Conservation (phyloP, 2,329 filamentous ascomycete genomes). For the Parasarocladium wereldwijsianum region DNA sequence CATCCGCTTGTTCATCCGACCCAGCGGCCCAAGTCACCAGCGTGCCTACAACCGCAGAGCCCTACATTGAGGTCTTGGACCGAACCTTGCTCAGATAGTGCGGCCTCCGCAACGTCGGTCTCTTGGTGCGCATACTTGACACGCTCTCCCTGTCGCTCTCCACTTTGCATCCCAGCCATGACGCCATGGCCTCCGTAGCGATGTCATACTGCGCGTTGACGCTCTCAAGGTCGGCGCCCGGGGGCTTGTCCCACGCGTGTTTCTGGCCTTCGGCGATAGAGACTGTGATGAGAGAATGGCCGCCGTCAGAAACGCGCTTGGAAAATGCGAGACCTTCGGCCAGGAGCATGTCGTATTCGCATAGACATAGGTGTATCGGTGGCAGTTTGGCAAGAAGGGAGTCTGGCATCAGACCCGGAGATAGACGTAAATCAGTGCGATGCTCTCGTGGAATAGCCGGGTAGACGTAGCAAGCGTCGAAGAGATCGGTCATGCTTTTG, state of each 20-base stretch:
- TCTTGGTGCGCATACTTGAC: constrained; percentile 18
- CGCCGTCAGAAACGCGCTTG: constrained; percentile 33
- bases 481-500: constrained; percentile 42
- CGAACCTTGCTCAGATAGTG: too few species aligned
- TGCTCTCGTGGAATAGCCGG: constrained; percentile 30
- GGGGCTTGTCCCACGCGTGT: constrained; percentile 34
- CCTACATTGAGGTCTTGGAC: too few species aligned
- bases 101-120: constrained; percentile 16
- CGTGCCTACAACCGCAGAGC: too few species aligned
- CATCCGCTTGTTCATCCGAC: too few species aligned
- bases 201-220: constrained; percentile 30
- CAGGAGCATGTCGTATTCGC: constrained; percentile 52
- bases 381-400: constrained; percentile 35
- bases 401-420: constrained; percentile 40
- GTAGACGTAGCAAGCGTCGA: constrained; percentile 47
- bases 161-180: constrained; percentile 24
- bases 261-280: constrained; percentile 30
- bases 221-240: constrained; percentile 26
- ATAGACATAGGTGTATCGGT: constrained; percentile 42
- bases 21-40: too few species aligned
- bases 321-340: constrained; percentile 46
- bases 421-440: constrained; percentile 38
- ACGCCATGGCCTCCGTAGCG: constrained; percentile 23
- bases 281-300: constrained; percentile 18
- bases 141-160: constrained; percentile 22